phyloP scores from a whole-genome alignment of 2,329 filamentous ascomycete genomes.

The Microsporum ferrugineum region DNA sequence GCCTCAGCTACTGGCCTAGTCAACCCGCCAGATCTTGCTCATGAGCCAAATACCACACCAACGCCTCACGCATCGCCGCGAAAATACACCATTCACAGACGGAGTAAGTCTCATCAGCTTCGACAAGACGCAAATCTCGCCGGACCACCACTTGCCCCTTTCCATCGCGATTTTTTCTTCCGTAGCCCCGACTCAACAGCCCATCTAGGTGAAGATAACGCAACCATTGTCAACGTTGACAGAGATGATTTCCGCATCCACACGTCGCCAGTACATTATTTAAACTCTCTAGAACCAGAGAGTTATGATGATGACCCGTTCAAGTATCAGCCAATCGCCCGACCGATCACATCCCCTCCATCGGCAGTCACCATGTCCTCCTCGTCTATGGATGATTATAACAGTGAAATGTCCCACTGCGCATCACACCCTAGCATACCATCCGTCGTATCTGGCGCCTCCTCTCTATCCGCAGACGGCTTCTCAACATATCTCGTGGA shows the following conservation, averaged over 20 bases:
- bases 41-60: constrained; percentile 2
- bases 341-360: constrained; percentile 25
- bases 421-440: constrained; percentile 39
- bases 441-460: constrained; percentile 35
- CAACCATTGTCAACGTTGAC: constrained; percentile 9
- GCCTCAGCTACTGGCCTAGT: constrained; percentile 36
- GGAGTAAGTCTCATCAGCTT: constrained; percentile 28
- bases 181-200: constrained; percentile 22
- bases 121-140: constrained; percentile 5
- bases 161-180: constrained; percentile 26
- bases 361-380: constrained; percentile 39
- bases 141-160: constrained; percentile 25
- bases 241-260: constrained; percentile 10
- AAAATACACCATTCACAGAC: constrained; percentile 22
- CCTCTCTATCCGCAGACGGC: constrained; percentile 35
- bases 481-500: constrained; percentile 17
- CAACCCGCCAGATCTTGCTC: constrained; percentile 27
- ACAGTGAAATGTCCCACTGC: constrained; percentile 38
- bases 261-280: background rate
- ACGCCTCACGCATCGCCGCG: constrained; percentile 10
- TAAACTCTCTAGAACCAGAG: background rate
- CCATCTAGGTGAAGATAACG: constrained; percentile 7
- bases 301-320: background rate
- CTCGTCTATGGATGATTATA: constrained; percentile 35
- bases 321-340: background rate